Evolutionary conservation across 2,329 filamentous ascomycete genomes (phyloP).

Genomic region (Hypoxylon sp.): DNA sequence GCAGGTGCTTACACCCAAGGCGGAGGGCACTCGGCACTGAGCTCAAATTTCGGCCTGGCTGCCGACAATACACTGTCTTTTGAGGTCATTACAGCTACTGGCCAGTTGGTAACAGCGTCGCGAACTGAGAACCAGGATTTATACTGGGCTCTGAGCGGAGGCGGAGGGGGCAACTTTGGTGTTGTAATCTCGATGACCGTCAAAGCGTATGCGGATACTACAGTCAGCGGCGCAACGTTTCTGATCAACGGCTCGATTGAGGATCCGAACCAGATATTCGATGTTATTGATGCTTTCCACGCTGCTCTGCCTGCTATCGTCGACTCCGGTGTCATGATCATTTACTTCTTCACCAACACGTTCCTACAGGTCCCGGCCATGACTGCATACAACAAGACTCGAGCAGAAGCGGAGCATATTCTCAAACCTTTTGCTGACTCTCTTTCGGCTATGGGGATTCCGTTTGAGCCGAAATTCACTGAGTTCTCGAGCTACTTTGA

Average conservation of each 20-base stretch:
- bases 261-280: slow-evolving; percentile 42
- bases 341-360: slow-evolving; percentile 44
- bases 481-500: slow-evolving; percentile 53
- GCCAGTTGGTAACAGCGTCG: slow-evolving; percentile 57
- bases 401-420: slow-evolving; percentile 49
- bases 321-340: slow-evolving; percentile 48
- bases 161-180: slow-evolving; percentile 65
- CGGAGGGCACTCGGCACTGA: slow-evolving; percentile 67
- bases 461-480: slow-evolving; percentile 46
- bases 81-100: slow-evolving; percentile 59
- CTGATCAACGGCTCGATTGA: slow-evolving; percentile 43
- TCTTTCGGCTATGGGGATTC: slow-evolving; percentile 48
- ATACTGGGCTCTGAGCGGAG: slow-evolving; percentile 68
- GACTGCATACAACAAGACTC: slow-evolving; percentile 52
- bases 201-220: slow-evolving; percentile 41
- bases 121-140: slow-evolving; percentile 62
- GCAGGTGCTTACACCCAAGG: slow-evolving; percentile 68
- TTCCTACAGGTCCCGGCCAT: slow-evolving; percentile 47
- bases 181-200: slow-evolving; percentile 57
- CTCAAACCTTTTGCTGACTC: slow-evolving; percentile 49
- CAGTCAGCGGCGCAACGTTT: slow-evolving; percentile 45
- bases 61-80: slow-evolving; percentile 71
- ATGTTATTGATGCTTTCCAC: slow-evolving; percentile 47
- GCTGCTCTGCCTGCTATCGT: slow-evolving; percentile 47
- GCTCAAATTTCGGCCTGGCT: slow-evolving; percentile 68